Conservation (phyloP, 768 basidiomycete genomes). For the Termitomyces sp. region DNA sequence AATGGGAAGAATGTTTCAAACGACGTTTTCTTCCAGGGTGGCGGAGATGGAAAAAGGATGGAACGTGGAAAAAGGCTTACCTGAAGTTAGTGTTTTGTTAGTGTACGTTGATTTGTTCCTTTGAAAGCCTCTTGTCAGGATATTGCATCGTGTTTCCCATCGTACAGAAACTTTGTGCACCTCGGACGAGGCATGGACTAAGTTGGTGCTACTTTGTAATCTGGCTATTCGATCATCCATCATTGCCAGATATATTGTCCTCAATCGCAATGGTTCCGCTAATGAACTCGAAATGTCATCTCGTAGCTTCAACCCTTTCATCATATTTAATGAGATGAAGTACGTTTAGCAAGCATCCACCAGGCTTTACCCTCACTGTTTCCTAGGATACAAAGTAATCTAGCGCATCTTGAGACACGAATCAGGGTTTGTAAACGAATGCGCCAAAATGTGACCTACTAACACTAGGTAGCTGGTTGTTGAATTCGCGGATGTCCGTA, state of each 20-base stretch:
- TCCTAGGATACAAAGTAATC: constrained; percentile 58
- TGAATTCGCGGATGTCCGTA: constrained; percentile 64
- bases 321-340: constrained; percentile 77
- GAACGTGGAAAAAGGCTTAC: constrained; percentile 60
- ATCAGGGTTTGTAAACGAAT: constrained; percentile 44
- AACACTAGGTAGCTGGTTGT: constrained; percentile 49
- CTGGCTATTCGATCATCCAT: neutral
- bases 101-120: constrained; percentile 3
- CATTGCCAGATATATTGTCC: constrained; percentile 50
- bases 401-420: constrained; percentile 62
- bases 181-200: constrained; percentile 79
- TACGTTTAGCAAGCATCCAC: constrained; percentile 23
- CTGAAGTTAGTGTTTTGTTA: constrained; percentile 45
- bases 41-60: constrained; percentile 61
- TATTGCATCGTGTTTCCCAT: constrained; percentile 64
- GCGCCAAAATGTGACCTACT: neutral
- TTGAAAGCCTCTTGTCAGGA: constrained; percentile 29
- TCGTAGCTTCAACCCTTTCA: constrained; percentile 59
- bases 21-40: constrained; percentile 75
- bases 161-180: constrained; percentile 67
- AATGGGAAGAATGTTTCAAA: constrained; percentile 75
- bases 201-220: constrained; percentile 34
- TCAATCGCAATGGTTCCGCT: constrained; percentile 72
- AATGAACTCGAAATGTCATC: constrained; percentile 68
- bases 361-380: neutral